Evolutionary conservation across 495 filamentous ascomycete species (phyloP).

Genomic region (Lasiosphaeria miniovina): DNA sequence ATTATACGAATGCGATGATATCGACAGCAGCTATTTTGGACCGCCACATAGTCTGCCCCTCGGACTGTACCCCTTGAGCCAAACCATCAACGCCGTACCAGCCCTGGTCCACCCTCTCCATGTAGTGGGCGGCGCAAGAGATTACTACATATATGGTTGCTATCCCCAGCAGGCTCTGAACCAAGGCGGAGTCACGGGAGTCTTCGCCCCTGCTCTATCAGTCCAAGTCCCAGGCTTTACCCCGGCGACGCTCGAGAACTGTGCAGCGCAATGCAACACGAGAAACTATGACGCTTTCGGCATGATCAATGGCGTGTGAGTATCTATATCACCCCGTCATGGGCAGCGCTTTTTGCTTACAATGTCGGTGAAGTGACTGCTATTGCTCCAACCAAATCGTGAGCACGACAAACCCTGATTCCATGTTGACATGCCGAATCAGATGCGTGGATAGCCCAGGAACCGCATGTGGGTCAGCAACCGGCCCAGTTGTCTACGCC

Average conservation of each 20-base stretch:
- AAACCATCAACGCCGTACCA: background rate
- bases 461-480: background rate
- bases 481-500: slow-evolving; percentile 3
- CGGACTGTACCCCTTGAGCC: background rate
- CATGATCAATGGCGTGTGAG: slow-evolving; percentile 9
- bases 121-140: background rate
- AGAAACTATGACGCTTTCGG: background rate
- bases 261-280: background rate
- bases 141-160: slow-evolving; percentile 12
- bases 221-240: background rate
- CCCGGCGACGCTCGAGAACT: slow-evolving; percentile 11
- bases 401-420: background rate
- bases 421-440: slow-evolving; percentile 10
- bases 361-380: background rate
- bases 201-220: background rate
- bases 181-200: background rate
- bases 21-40: background rate
- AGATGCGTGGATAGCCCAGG: background rate
- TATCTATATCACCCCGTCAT: background rate
- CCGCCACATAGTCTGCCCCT: background rate
- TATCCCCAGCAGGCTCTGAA: background rate
- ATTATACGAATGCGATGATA: slow-evolving; percentile 6
- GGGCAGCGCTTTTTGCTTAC: background rate
- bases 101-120: background rate
- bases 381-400: slow-evolving; percentile 1